phyloP scores from a whole-genome alignment of 1,139 yeast species.

The Blastobotrys indianensis region DNA sequence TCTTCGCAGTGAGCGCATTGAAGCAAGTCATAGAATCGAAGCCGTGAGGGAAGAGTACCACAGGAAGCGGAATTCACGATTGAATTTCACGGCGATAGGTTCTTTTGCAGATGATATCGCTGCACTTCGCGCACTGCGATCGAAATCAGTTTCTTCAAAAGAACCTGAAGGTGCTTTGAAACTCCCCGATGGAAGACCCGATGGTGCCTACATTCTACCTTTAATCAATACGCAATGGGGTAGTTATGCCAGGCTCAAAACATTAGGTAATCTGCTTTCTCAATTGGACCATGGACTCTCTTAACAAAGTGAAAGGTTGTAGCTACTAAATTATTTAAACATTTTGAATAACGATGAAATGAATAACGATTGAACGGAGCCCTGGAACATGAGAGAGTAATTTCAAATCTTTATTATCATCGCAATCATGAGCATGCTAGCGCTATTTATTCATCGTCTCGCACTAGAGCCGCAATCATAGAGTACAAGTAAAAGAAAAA shows the following conservation, averaged over 20 bases:
- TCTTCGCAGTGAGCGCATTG: conserved; percentile 20
- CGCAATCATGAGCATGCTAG: too few relatives aligned
- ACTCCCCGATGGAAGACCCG: conserved; percentile 11
- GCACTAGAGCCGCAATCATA: conserved; percentile 93
- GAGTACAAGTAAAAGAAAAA: conserved; percentile 94
- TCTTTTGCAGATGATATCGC: conserved; percentile 16
- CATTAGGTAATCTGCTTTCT: conserved; percentile 9
- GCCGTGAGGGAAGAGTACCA: conserved; percentile 15
- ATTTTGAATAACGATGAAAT: too few relatives aligned
- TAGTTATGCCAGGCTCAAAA: conserved; percentile 10
- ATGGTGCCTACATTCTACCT: conserved; percentile 14
- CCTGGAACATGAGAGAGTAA: too few relatives aligned
- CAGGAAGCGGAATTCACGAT: conserved; percentile 9
- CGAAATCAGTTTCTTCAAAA: conserved; percentile 4
- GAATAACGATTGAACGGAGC: too few relatives aligned
- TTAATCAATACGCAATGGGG: conserved; percentile 15
- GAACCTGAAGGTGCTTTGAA: not conserved
- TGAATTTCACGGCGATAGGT: conserved; percentile 16
- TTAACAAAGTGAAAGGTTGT: too few relatives aligned
- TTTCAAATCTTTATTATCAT: too few relatives aligned
- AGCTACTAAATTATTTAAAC: too few relatives aligned
- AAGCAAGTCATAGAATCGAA: conserved; percentile 19
- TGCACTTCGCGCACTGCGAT: conserved; percentile 8
- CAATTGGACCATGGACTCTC: conserved; percentile 3
- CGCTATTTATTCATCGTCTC: conserved; percentile 36